Conservation (phyloP, 176 grass and related monocot genomes). For the Sorghum bicolor region Sorghum_bicolor_NCBIv3 NC_012875.2:57457501-57458000, state of each 20-base stretch:
- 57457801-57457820: not conserved
- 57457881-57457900: constrained; percentile 76
- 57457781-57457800: not conserved
- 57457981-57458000: not conserved
- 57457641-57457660: too few relatives aligned
- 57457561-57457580: too few relatives aligned
- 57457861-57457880: constrained; percentile 41
- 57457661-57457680: too few relatives aligned
- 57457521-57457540: too few relatives aligned
- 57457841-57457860: not conserved
- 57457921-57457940: constrained; percentile 93
- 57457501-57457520: too few relatives aligned
- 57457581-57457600: too few relatives aligned
- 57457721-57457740: constrained; percentile 1
- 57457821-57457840: not conserved
- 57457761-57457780: not conserved
- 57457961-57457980: not conserved
- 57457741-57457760: not conserved
- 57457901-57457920: constrained; percentile 93
- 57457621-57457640: too few relatives aligned
- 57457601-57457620: too few relatives aligned
- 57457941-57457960: constrained; percentile 85
- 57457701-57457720: not conserved
- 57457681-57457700: not conserved
- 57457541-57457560: too few relatives aligned